phyloP scores from a whole-genome alignment of 2,329 filamentous ascomycete species.

The Penicillium verrucosum region DNA sequence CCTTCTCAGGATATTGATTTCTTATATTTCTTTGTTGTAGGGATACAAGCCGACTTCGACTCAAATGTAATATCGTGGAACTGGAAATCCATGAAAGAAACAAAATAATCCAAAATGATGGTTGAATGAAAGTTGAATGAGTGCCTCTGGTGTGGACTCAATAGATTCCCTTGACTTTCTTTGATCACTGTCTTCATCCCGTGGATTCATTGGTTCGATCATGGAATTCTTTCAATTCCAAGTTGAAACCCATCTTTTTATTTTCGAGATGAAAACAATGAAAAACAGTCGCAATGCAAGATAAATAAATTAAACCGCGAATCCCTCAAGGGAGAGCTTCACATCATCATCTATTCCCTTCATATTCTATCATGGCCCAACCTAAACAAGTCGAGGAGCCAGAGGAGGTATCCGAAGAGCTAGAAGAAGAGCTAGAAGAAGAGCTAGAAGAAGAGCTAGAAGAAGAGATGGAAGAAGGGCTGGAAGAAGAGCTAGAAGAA shows the following conservation, averaged over 20 bases:
- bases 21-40: neutral
- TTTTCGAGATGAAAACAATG: neutral
- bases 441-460: too few species aligned
- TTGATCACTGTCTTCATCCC: neutral
- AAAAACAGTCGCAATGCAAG: neutral
- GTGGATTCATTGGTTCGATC: neutral
- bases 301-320: neutral
- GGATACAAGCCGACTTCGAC: neutral
- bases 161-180: neutral
- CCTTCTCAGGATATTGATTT: neutral
- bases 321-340: neutral
- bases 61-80: neutral
- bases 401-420: too few species aligned
- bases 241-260: neutral
- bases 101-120: neutral
- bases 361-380: neutral
- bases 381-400: neutral
- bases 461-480: too few species aligned
- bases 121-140: neutral
- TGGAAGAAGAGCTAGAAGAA: too few species aligned
- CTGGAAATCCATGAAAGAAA: neutral
- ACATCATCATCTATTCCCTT: neutral
- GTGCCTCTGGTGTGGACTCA: neutral
- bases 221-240: neutral
- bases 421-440: too few species aligned